Evolutionary conservation across 2,329 filamentous ascomycete genomes (phyloP), one percentile per base, ranked within the genome.

Genomic region (Emergomyces africanus): DNA sequence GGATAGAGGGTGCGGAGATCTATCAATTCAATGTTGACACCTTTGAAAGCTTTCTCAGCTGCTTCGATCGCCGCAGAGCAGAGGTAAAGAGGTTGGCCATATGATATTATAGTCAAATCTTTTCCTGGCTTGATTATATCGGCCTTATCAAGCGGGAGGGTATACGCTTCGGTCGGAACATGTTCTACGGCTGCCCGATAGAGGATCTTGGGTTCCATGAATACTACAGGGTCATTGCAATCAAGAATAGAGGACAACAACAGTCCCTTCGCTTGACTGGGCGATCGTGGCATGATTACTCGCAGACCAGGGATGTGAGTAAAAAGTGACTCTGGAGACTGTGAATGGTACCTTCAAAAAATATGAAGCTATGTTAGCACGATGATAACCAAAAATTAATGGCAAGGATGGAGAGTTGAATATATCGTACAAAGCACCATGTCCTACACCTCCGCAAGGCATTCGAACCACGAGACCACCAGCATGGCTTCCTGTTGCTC

Each of bases 131-230:
- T 92, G 25, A 96, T 70, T 0, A 95, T 74, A 70, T 96, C 90
- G 0, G 91, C 91, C 71, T 89, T 92, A 66, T 86, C 89, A 12
- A 96, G 78, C 0, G 90, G 90, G 15, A 96, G 80, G n/a, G 85
- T 84, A 71, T 94, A 96, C 2, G 88, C 77, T 25, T 84, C 86
- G 0, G 85, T 82, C 0, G 91, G 91, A 0, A 96, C 91, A 71
- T 96, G 89, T 72, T 96, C 91, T 33, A 95, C 89, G 0, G 91
- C 89, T 0, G 91, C 90, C 23, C 91, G 86, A 72, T 96, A 96
- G 14, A 96, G 78, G 53, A 94, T 88, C 76, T 96, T 96, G 50
- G 91, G 91, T 71, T 96, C 91, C 85, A 96, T 85, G 73, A 96
- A 95, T 57, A 96, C 78, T 62, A 92, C 89, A 0, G 91, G 91